Conservation (phyloP, 108 stramenopile species). For the Skeletonema menzelii region DNA sequence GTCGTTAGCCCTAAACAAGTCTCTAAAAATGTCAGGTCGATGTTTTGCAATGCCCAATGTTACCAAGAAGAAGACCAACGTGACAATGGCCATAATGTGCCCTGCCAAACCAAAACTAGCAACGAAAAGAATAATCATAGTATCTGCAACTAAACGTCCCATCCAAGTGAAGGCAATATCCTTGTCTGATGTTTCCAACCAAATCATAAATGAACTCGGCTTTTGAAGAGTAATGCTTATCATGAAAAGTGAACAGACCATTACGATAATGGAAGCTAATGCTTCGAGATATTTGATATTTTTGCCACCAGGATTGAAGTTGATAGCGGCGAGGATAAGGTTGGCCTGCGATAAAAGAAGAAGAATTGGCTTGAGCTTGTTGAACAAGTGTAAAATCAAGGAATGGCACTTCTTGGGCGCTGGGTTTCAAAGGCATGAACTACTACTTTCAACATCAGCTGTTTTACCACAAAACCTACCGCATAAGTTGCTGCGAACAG, state of each 20-base stretch:
- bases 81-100: slow-evolving; percentile 29
- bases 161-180: slow-evolving; percentile 33
- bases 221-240: slow-evolving; percentile 30
- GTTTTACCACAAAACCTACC: slow-evolving; percentile 8
- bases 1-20: slow-evolving; percentile 33
- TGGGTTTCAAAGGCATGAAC: too few species aligned
- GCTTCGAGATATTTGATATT: slow-evolving; percentile 24
- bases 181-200: slow-evolving; percentile 33
- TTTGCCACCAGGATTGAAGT: slow-evolving; percentile 10
- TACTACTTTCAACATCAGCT: not conserved
- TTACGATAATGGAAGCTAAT: slow-evolving; percentile 3
- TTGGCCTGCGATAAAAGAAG: not conserved
- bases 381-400: not conserved
- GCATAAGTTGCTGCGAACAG: slow-evolving; percentile 31
- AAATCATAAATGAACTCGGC: slow-evolving; percentile 35
- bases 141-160: slow-evolving; percentile 23
- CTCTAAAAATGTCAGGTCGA: slow-evolving; percentile 44
- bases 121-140: slow-evolving; percentile 13
- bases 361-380: not conserved
- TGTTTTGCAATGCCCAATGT: slow-evolving; percentile 30
- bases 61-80: slow-evolving; percentile 11
- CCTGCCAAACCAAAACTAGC: slow-evolving; percentile 11
- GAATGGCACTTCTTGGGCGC: too few species aligned
- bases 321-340: slow-evolving; percentile 3
- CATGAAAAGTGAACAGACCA: slow-evolving; percentile 18